Percentiles rank a stretch among this genome's conserved stretches.
Conservation (phyloP, 495 filamentous ascomycete genomes). For the Cenococcum geophilum region DNA sequence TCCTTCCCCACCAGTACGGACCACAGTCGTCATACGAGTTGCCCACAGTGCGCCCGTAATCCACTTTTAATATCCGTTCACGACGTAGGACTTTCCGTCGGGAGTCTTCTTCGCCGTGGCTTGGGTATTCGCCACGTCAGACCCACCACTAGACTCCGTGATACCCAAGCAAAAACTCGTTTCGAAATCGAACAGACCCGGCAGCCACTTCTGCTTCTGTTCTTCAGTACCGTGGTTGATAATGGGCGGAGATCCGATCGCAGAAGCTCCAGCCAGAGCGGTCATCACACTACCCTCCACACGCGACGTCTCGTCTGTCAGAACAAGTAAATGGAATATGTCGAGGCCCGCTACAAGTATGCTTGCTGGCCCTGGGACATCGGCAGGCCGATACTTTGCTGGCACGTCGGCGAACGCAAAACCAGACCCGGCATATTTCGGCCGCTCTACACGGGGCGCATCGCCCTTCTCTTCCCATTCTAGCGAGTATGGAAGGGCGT, state of each 20-base stretch:
- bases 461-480: conserved; percentile 39
- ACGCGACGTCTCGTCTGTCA: conserved; percentile 36
- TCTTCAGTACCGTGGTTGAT: conserved; percentile 32
- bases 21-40: conserved; percentile 35
- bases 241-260: conserved; percentile 33
- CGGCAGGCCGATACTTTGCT: conserved; percentile 29
- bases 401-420: conserved; percentile 38
- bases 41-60: conserved; percentile 35
- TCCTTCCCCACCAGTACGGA: conserved; percentile 33
- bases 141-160: conserved; percentile 33
- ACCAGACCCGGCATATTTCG: conserved; percentile 34
- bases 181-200: conserved; percentile 33
- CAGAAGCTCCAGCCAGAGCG: conserved; percentile 24
- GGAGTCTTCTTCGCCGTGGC: conserved; percentile 31
- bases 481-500: conserved; percentile 35
- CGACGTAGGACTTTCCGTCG: conserved; percentile 31
- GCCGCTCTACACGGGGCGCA: conserved; percentile 30
- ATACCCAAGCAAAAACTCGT: conserved; percentile 34
- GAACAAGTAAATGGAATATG: conserved; percentile 36
- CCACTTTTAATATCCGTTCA: conserved; percentile 37
- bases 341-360: conserved; percentile 37
- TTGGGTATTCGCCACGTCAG: conserved; percentile 31
- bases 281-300: conserved; percentile 37
- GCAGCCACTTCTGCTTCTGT: conserved; percentile 32
- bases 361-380: conserved; percentile 34